Percentiles rank a stretch among this genome's conserved stretches.
Conservation (phyloP, 768 basidiomycete species). For the Phanerodontia chrysosporium region DNA sequence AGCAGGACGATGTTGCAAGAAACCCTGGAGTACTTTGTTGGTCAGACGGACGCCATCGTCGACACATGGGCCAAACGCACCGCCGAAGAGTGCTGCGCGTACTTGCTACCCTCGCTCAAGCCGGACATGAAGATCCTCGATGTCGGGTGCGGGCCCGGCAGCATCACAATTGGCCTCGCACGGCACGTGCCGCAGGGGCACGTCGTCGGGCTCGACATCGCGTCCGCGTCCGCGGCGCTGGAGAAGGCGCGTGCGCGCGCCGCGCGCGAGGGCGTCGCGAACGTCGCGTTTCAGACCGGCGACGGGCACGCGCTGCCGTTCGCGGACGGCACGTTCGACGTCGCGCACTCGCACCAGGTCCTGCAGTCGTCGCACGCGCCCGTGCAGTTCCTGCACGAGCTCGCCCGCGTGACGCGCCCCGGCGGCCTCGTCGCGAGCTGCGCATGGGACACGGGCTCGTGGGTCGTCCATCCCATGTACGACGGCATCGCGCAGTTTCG, state of each 20-base stretch:
- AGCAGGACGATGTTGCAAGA: too few relatives aligned
- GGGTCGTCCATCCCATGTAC: conserved; percentile 32
- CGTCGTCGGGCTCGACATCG: conserved; percentile 41
- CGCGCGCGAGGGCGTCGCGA: conserved; percentile 24
- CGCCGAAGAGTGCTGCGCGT: conserved; percentile 28
- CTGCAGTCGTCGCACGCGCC: conserved; percentile 43
- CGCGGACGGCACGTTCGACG: conserved; percentile 39
- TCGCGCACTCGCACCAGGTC: conserved; percentile 48
- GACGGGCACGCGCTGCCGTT: conserved; percentile 33
- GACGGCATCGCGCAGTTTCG: conserved; percentile 27
- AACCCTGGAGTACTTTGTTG: neutral
- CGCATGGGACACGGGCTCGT: conserved; percentile 33
- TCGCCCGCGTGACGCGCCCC: conserved; percentile 41
- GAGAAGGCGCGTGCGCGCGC: conserved; percentile 30
- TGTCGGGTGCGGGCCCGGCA: conserved; percentile 49
- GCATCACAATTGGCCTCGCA: conserved; percentile 43
- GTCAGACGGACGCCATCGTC: neutral
- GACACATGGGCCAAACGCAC: conserved; percentile 23
- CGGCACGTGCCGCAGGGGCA: conserved; percentile 33
- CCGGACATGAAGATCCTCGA: conserved; percentile 42
- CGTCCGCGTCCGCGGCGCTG: conserved; percentile 26
- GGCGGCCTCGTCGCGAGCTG: conserved; percentile 43
- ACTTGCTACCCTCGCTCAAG: conserved; percentile 33
- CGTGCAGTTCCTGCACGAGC: conserved; percentile 38
- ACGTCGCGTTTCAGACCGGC: conserved; percentile 36